phyloP scores from a whole-genome alignment of 1,139 yeast genomes.

The Yamadazyma oceani region DNA sequence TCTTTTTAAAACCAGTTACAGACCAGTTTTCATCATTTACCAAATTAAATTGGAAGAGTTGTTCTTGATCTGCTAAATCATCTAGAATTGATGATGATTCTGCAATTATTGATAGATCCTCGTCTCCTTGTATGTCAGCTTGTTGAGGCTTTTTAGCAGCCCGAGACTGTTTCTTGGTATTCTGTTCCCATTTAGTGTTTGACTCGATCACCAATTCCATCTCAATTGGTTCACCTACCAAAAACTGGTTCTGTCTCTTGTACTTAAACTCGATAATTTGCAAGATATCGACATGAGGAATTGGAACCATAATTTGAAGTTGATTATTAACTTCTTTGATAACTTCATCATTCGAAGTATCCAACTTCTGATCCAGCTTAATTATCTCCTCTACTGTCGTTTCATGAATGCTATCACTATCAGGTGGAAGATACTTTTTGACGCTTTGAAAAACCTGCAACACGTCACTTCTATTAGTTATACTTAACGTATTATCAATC shows the following conservation, averaged over 20 bases:
- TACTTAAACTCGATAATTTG: constrained; percentile 50
- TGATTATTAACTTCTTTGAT: constrained; percentile 2
- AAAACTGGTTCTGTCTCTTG: constrained; percentile 39
- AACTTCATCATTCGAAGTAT: not conserved
- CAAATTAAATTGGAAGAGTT: constrained; percentile 28
- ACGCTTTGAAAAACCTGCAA: not conserved
- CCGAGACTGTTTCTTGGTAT: constrained; percentile 11
- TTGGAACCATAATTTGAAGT: constrained; percentile 48
- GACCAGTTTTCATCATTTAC: constrained; percentile 60
- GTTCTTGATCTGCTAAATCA: constrained; percentile 12
- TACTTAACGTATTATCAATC: not conserved
- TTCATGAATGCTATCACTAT: not conserved
- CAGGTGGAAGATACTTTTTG: not conserved
- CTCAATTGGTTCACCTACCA: constrained; percentile 64
- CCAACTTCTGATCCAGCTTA: not conserved
- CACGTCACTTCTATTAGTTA: not conserved
- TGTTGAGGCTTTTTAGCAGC: constrained; percentile 1
- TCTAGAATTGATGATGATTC: constrained; percentile 25
- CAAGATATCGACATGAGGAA: constrained; percentile 52
- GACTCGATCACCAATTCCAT: constrained; percentile 47
- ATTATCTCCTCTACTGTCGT: not conserved
- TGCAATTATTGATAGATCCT: constrained; percentile 23
- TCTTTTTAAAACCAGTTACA: constrained; percentile 61
- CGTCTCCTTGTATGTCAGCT: constrained; percentile 2
- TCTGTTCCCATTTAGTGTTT: constrained; percentile 41